Percentiles rank a stretch among this genome's conserved stretches.
Evolutionary conservation across 768 basidiomycete species (phyloP).

Genomic region (Termitomyces bulborhizus): DNA sequence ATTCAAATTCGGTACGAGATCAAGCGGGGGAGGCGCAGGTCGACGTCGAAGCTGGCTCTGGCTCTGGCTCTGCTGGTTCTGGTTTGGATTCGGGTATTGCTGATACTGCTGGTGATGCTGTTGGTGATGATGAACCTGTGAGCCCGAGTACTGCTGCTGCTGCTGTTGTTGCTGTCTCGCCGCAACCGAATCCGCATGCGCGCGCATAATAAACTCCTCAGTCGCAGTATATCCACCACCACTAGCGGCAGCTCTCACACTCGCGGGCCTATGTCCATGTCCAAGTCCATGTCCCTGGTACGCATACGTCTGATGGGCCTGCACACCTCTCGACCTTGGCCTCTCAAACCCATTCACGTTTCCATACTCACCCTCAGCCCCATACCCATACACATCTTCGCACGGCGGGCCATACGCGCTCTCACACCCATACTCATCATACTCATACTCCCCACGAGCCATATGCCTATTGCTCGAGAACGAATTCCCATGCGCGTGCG

Average conservation of each 20-base stretch:
- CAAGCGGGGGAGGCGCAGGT: slow-evolving; percentile 26
- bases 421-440: background rate
- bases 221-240: slow-evolving; percentile 59
- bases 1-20: slow-evolving; percentile 13
- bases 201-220: slow-evolving; percentile 62
- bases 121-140: background rate
- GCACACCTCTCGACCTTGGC: background rate
- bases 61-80: too few species aligned
- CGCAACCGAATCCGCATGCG: slow-evolving; percentile 27
- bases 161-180: slow-evolving; percentile 3
- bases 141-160: background rate
- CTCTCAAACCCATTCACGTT: background rate
- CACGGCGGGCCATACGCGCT: background rate
- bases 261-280: background rate
- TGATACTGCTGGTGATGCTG: too few species aligned
- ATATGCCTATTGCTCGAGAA: slow-evolving; percentile 1
- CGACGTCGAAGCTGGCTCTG: slow-evolving; percentile 21
- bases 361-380: background rate
- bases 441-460: background rate
- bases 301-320: background rate
- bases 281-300: background rate
- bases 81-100: background rate
- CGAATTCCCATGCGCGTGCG: background rate
- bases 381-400: background rate
- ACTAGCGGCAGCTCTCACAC: slow-evolving; percentile 20